These are phyloP conservation scores for Sarocladium brachiariae DNA, from an alignment of 2,329 filamentous ascomycete species.

Conservation along the genomic window DNA sequence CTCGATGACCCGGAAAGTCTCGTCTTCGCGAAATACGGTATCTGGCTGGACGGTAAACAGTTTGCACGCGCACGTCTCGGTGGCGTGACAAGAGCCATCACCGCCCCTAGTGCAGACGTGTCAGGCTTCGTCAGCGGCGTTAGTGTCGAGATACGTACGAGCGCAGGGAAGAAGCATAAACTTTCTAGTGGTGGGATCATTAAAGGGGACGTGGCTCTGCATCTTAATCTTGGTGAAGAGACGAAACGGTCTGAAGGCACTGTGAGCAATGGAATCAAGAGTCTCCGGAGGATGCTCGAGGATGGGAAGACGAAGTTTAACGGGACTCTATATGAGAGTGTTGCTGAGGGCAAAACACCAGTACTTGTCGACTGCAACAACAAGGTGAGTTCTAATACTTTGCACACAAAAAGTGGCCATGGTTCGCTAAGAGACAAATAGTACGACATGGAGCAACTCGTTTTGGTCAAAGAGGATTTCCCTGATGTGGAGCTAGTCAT, in stretches of 20 bases:
- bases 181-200: constrained; percentile 36
- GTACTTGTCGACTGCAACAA: constrained; percentile 32
- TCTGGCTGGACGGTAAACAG: constrained; percentile 31
- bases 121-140: constrained; percentile 18
- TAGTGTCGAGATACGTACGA: neutral
- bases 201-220: constrained; percentile 34
- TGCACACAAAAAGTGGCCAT: neutral
- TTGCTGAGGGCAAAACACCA: constrained; percentile 29
- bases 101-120: constrained; percentile 25
- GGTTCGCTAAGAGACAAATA: constrained; percentile 12
- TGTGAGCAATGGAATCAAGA: constrained; percentile 20
- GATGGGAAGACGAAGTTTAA: constrained; percentile 28
- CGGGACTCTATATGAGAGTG: constrained; percentile 27
- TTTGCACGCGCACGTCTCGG: constrained; percentile 35
- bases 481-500: constrained; percentile 28
- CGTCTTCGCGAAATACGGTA: constrained; percentile 32
- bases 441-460: constrained; percentile 34
- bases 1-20: constrained; percentile 23
- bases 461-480: constrained; percentile 30
- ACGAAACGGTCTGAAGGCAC: constrained; percentile 21
- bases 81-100: constrained; percentile 36
- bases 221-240: constrained; percentile 27
- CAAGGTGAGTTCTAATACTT: constrained; percentile 20
- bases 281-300: constrained; percentile 28
- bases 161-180: no score